Percentiles rank a stretch among this genome's conserved stretches.
Evolutionary conservation across 1,139 yeast species (phyloP).

Genomic region (Yamadazyma blattariae): DNA sequence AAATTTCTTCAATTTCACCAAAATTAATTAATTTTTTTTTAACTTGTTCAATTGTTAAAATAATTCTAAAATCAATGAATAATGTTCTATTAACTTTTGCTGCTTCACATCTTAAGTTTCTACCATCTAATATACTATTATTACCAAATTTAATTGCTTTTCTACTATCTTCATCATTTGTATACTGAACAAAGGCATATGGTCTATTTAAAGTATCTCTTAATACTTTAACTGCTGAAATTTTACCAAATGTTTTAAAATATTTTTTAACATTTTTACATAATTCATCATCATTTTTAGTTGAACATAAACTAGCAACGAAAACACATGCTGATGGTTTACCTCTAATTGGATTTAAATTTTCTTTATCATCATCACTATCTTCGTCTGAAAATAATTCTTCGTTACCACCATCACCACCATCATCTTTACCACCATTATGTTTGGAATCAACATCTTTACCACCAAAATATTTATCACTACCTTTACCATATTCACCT

Average conservation of each 20-base stretch:
- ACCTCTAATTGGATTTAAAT: constrained; percentile 4
- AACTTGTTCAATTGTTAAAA: constrained; percentile 29
- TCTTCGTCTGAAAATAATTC: too few relatives aligned
- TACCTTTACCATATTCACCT: not conserved
- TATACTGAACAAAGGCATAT: constrained; percentile 89
- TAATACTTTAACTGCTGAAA: constrained; percentile 77
- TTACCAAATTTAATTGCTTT: constrained; percentile 69
- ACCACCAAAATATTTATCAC: too few relatives aligned
- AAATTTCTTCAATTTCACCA: constrained; percentile 75
- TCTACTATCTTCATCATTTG: constrained; percentile 66
- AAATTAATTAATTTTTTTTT: constrained; percentile 41
- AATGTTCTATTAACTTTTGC: constrained; percentile 90
- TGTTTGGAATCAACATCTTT: not conserved
- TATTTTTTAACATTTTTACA: constrained; percentile 65
- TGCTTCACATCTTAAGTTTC: constrained; percentile 81
- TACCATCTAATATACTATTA: constrained; percentile 64
- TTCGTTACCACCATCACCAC: not conserved
- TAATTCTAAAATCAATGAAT: constrained; percentile 41
- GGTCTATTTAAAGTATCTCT: constrained; percentile 84
- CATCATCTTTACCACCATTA: not conserved
- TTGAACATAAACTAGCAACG: constrained; percentile 75
- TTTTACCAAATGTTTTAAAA: constrained; percentile 65
- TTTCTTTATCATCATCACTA: constrained; percentile 4
- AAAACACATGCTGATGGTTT: constrained; percentile 86
- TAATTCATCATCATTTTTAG: constrained; percentile 64